Conservation (phyloP, 345 rosid species). For the Trapa bicornis region DNA sequence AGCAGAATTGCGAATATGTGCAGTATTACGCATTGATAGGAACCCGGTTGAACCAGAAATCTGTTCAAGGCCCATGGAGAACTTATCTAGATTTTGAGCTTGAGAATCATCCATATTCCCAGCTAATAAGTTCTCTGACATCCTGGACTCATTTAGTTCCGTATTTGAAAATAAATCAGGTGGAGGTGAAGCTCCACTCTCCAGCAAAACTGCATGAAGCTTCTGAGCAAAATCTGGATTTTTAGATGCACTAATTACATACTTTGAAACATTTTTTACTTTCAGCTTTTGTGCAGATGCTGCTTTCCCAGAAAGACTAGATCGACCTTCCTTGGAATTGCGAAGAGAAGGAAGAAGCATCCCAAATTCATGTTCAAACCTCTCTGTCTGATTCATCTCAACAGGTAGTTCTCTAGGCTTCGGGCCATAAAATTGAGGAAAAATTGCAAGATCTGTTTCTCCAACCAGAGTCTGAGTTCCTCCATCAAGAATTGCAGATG, state of each 20-base stretch:
- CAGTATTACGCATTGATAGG: slow-evolving; percentile 12
- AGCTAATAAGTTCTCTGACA: slow-evolving; percentile 17
- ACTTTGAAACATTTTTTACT: slow-evolving; percentile 76
- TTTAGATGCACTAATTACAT: slow-evolving; percentile 86
- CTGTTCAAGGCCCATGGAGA: not conserved
- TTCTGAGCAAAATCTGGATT: slow-evolving; percentile 87
- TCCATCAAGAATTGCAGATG: slow-evolving; percentile 27
- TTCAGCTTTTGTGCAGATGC: slow-evolving; percentile 61
- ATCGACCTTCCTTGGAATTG: slow-evolving; percentile 28
- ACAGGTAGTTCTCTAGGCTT: slow-evolving; percentile 21
- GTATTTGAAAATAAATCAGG: slow-evolving; percentile 61
- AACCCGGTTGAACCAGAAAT: not conserved
- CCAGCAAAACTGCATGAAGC: slow-evolving; percentile 74
- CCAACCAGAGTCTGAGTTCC: slow-evolving; percentile 20
- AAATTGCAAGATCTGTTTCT: slow-evolving; percentile 14
- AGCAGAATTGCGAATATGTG: slow-evolving; percentile 15
- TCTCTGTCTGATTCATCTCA: slow-evolving; percentile 38
- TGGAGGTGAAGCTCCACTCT: slow-evolving; percentile 89
- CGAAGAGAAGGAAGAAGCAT: slow-evolving; percentile 38
- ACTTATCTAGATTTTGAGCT: slow-evolving; percentile 3
- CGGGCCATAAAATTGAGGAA: slow-evolving; percentile 15
- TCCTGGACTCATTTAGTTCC: slow-evolving; percentile 23
- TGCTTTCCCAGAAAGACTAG: slow-evolving; percentile 30
- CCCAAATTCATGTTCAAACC: slow-evolving; percentile 56
- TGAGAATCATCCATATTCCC: not conserved